Evolutionary conservation across 2,329 filamentous ascomycete species (phyloP).

Genomic region (Epichloe sibirici): DNA sequence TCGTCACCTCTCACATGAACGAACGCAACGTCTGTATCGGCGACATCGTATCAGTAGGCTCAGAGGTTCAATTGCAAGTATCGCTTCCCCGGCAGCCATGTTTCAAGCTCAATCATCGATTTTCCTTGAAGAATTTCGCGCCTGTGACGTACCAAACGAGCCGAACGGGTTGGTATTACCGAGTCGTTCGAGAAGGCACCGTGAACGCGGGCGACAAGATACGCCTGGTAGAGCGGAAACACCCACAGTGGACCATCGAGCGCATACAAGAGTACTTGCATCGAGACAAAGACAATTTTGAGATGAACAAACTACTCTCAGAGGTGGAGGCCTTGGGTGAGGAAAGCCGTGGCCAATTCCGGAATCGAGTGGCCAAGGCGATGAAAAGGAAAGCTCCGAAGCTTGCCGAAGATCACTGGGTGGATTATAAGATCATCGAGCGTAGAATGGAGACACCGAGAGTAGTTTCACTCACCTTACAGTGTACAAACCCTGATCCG

Average conservation of each 20-base stretch:
- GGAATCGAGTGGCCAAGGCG: conserved; percentile 36
- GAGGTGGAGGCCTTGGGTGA: conserved; percentile 37
- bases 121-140: conserved; percentile 50
- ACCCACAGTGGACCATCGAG: conserved; percentile 51
- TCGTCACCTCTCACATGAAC: conserved; percentile 45
- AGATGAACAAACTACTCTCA: conserved; percentile 40
- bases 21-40: conserved; percentile 55
- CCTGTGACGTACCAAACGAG: conserved; percentile 41
- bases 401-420: conserved; percentile 24
- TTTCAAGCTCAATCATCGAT: conserved; percentile 55
- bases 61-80: conserved; percentile 42
- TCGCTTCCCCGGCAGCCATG: conserved; percentile 51
- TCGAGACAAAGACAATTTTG: conserved; percentile 36
- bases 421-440: conserved; percentile 33
- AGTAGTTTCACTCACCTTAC: conserved; percentile 39
- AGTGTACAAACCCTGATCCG: conserved; percentile 25
- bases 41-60: conserved; percentile 42
- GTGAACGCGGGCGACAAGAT: conserved; percentile 46
- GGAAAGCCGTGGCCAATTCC: conserved; percentile 36
- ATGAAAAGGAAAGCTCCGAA: conserved; percentile 16
- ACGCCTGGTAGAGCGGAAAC: conserved; percentile 38
- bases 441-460: conserved; percentile 38
- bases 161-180: conserved; percentile 55
- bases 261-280: conserved; percentile 51
- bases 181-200: conserved; percentile 42